Conservation (phyloP, 2,329 filamentous ascomycete genomes). For the Camillea tinctor region DNA sequence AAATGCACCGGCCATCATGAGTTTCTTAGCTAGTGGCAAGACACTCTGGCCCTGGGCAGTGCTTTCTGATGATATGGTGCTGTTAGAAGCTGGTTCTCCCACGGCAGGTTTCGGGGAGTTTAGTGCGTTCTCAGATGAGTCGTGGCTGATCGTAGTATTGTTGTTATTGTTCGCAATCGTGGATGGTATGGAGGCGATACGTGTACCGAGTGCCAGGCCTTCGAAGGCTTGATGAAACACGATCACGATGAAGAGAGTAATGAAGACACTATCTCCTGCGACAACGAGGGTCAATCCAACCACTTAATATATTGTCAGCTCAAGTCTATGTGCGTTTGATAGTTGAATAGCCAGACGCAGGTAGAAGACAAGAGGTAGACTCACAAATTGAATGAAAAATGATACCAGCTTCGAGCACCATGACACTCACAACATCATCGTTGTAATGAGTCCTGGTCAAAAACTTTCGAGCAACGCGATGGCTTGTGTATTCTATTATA, state of each 20-base stretch:
- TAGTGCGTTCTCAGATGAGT: constrained; percentile 20
- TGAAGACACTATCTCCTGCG: constrained; percentile 54
- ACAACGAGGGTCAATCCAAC: constrained; percentile 65
- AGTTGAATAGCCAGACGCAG: not conserved
- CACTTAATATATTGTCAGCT: constrained; percentile 39
- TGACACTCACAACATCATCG: constrained; percentile 51
- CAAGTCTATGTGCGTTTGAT: no score
- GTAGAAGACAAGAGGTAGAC: constrained; percentile 26
- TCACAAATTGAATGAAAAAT: constrained; percentile 71
- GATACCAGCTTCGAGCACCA: constrained; percentile 70
- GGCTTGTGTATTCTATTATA: constrained; percentile 65
- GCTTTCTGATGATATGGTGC: not conserved
- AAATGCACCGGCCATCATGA: constrained; percentile 62
- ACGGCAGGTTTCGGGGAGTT: not conserved
- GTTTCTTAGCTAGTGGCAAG: constrained; percentile 49
- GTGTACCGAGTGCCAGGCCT: constrained; percentile 69
- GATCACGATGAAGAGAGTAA: constrained; percentile 64
- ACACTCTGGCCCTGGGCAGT: not conserved
- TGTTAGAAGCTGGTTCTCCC: not conserved
- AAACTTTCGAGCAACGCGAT: constrained; percentile 50
- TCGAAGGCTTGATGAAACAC: constrained; percentile 80
- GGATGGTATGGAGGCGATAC: constrained; percentile 59
- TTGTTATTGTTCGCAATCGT: not conserved
- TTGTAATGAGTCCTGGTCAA: constrained; percentile 10
- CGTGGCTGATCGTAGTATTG: not conserved